Base-by-base conservation (phyloP, 169 alveolate species). In the Plasmodium reichenowi region DNA sequence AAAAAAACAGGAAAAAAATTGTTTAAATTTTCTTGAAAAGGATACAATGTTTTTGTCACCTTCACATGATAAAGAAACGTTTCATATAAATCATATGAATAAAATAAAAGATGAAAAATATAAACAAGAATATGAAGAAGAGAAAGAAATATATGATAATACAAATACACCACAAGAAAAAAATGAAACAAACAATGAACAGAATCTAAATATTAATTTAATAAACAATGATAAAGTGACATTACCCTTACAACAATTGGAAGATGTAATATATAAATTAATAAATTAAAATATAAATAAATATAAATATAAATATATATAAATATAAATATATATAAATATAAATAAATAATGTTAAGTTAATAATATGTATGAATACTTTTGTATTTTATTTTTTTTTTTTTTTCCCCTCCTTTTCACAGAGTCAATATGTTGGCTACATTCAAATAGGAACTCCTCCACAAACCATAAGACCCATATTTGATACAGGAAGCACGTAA, bases 401-500 rank as follows among this genome's bases (percentile, higher is more conserved):
- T 26, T 54, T 26, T 8, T 20, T 26, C 45, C 4, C 7, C 13
- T 43, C 32, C 47, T 43, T 52, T 68, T 54, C 29, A 80, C 29
- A 80, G 90, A 86, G 92, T 54, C 95, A 93, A 70, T 94, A 89
- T 72, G 96, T 91, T 59, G 93, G 95, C 17, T 72, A 54, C 24
- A 74, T 95, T 6, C 78, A 73, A 67, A 85, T 95, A 59, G 97
- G 97, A 20, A 93, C 89, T 47, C 97, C 97, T 0, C 94, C 93
- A 0, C 97, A 95, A 92, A 73, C 78, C 63, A 88, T 95, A 66
- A 48, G 80, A 29, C 97, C 97, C 7, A 88, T 95, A 63, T 88
- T 95, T 56, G 97, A 95, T 73, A 95, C 97, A 13, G 97, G 97
- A 5, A 95, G 97, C 95, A 94, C 97, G 95, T 92, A 71, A 71